These are phyloP conservation scores for Morella rubra DNA, from an alignment of 306 rosid genomes.

Conservation along the genomic window DNA sequence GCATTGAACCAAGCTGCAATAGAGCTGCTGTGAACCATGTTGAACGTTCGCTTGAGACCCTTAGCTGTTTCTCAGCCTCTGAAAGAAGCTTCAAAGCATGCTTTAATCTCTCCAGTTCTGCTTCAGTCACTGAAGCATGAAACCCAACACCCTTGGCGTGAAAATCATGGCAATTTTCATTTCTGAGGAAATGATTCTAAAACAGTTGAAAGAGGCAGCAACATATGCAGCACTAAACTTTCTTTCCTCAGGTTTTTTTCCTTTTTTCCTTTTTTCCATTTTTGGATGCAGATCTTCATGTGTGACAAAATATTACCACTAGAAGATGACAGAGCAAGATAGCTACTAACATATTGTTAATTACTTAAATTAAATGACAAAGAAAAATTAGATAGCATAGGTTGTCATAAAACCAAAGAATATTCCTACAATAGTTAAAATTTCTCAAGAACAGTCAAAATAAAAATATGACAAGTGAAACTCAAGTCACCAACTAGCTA, in stretches of 20 bases:
- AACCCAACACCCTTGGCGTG: conserved; percentile 35
- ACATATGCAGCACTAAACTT: not conserved
- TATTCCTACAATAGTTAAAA: not conserved
- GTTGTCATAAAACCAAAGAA: not conserved
- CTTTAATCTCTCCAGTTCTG: conserved; percentile 85
- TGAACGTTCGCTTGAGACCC: conserved; percentile 91
- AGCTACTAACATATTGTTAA: not conserved
- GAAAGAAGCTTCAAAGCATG: conserved; percentile 96
- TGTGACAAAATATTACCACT: not conserved
- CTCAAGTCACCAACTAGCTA: not conserved
- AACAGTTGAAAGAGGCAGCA: conserved; percentile 9
- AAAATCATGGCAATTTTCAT: not conserved
- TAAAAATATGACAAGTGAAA: not conserved
- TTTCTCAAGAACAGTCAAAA: not conserved
- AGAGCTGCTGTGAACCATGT: conserved; percentile 98
- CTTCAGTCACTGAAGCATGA: conserved; percentile 67
- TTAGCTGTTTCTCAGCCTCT: conserved; percentile 90
- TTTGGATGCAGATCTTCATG: not conserved
- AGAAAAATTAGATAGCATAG: not conserved
- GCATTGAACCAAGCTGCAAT: conserved; percentile 83
- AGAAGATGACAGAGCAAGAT: not conserved
- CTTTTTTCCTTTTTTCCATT: not conserved
- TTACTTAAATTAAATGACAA: too few relatives aligned
- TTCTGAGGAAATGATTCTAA: not conserved
- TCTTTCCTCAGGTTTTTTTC: not conserved